A percentile compares a stretch with the other conserved stretches of the same genome.
Conservation (phyloP, 2,329 filamentous ascomycete genomes). For the Aspergillus ustus region DNA sequence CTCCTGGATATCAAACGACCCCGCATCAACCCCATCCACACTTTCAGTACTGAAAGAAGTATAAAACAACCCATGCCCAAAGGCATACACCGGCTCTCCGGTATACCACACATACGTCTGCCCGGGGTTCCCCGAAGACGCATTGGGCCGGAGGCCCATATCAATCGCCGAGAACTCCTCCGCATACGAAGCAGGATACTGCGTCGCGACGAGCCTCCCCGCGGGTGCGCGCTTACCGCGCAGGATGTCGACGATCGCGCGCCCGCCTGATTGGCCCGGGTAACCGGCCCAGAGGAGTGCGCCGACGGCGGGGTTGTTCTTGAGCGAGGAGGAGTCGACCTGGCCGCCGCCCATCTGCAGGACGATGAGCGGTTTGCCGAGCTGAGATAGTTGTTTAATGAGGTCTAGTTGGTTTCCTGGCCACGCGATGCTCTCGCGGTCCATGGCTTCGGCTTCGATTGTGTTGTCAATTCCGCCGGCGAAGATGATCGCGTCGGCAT, state of each 20-base stretch:
- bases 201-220: constrained; percentile 46
- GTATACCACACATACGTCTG: constrained; percentile 54
- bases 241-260: constrained; percentile 49
- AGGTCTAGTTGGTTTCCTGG: constrained; percentile 48
- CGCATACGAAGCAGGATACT: constrained; percentile 50
- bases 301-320: constrained; percentile 45
- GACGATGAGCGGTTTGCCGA: constrained; percentile 47
- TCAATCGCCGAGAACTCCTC: constrained; percentile 46
- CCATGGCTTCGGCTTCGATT: constrained; percentile 47
- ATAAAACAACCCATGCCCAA: constrained; percentile 52
- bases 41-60: constrained; percentile 43
- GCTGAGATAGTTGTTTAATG: constrained; percentile 40
- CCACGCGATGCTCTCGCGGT: constrained; percentile 49
- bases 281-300: constrained; percentile 52
- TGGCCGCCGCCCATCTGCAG: constrained; percentile 52
- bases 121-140: constrained; percentile 39
- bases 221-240: constrained; percentile 47
- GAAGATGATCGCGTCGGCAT: constrained; percentile 45
- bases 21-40: constrained; percentile 1
- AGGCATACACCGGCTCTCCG: constrained; percentile 44
- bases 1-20: constrained; percentile 38
- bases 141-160: constrained; percentile 46
- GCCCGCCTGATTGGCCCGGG: constrained; percentile 50
- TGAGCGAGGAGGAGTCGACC: constrained; percentile 47
- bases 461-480: constrained; percentile 49